Evolutionary conservation across 2,329 filamentous ascomycete genomes (phyloP), one percentile per base, ranked within the genome.

Genomic region (Fusarium sp.): DNA sequence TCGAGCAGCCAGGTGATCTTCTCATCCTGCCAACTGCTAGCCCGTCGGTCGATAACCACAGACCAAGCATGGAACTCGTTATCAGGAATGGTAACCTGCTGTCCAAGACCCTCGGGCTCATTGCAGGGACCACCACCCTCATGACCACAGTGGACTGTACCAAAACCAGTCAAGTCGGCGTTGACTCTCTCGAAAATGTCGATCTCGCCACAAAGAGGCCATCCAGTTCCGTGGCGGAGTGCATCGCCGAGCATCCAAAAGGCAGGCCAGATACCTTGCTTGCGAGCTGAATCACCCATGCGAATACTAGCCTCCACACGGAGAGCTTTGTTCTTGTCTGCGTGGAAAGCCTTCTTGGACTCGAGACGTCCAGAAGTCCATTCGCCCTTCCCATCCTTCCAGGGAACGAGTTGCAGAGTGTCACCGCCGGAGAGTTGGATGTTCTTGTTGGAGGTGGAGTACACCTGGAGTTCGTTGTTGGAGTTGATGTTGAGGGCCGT

Each of bases 311-410:
- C 83, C 78, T 88, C 85, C 54, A 84, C 82, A 38, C 85, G 77
- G 42, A 86, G 86, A 53, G 78, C 73, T 39, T 79, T 79, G 54
- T 84, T 85, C 3, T 82, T 77, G 22, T 79, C 50, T 1, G 87
- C 85, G 6, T 83, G 84, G 80, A 85, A 88, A 8, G 83, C 80
- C 75, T 84, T 84, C 67, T 80, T 83, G 69, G 83, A 84, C 80
- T 88, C 87, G 75, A 88, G 78, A 30, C 87, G 84, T 18, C 84
- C 86, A 12, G 86, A 88, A 0, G 86, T 87, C 87, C 87, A 88
- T 22, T 80, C 72, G 10, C 83, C 82, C 17, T 78, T 75, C 55
- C 78, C 58, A 45, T 83, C 79, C 61, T 80, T 79, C 75, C 83
- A 84, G 18, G 87, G 87, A 1, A 88, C 83, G 60, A 89, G 81